A percentile compares a stretch with the other conserved stretches of the same genome.
Conservation (phyloP, 1,139 yeast genomes). For the Sugiyamaella sp. region DNA sequence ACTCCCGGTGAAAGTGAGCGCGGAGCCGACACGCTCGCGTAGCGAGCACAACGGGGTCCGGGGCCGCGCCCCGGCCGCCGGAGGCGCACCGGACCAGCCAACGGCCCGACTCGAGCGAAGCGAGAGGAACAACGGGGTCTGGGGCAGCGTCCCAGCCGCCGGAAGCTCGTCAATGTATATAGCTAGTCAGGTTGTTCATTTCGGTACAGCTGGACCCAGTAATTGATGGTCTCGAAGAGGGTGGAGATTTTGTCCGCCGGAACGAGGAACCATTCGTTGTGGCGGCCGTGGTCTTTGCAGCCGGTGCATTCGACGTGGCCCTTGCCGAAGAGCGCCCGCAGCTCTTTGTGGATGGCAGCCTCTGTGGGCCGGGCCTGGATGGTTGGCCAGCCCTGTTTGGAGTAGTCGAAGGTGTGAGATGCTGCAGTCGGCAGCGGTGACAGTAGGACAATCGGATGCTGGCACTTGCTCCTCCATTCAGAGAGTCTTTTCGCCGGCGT, state of each 20-base stretch:
- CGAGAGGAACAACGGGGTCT: slow-evolving; percentile 1
- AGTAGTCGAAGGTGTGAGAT: slow-evolving; percentile 22
- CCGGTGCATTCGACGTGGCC: slow-evolving; percentile 40
- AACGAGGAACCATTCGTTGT: slow-evolving; percentile 40
- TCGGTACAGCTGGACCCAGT: slow-evolving; percentile 24
- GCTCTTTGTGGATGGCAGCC: slow-evolving; percentile 30
- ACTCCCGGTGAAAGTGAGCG: too few relatives aligned
- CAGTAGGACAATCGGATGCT: slow-evolving; percentile 33
- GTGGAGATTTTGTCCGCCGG: slow-evolving; percentile 24
- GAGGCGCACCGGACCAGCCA: too few relatives aligned
- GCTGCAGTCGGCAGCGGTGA: slow-evolving; percentile 11
- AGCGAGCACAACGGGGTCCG: too few relatives aligned
- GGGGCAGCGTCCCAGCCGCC: slow-evolving; percentile 3
- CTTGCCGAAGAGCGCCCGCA: slow-evolving; percentile 34
- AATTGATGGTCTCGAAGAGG: slow-evolving; percentile 21
- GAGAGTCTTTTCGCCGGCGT: slow-evolving; percentile 34
- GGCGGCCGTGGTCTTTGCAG: slow-evolving; percentile 28
- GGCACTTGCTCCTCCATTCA: slow-evolving; percentile 39
- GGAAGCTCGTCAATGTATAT: not conserved
- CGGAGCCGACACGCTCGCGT: too few relatives aligned
- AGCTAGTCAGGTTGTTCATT: slow-evolving; percentile 16
- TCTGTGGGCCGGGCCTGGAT: slow-evolving; percentile 32
- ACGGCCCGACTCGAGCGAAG: too few relatives aligned
- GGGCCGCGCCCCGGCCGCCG: too few relatives aligned
- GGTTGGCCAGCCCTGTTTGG: slow-evolving; percentile 35